phyloP scores from a whole-genome alignment of 2,329 filamentous ascomycete species.

The Diaporthe ilicicola region DNA sequence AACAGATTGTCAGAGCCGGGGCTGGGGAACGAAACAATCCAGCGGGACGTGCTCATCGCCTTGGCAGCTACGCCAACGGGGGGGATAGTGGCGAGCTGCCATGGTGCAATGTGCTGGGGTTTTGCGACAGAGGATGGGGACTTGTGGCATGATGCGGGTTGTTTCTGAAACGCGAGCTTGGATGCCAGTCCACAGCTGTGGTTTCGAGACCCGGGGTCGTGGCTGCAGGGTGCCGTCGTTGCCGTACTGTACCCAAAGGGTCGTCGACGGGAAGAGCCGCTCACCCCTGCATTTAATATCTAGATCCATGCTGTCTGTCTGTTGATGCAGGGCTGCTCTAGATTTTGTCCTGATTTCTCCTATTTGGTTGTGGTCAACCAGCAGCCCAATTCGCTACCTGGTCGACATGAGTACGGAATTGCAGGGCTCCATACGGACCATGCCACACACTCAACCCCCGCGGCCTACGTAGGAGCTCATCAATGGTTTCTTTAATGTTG shows the following conservation, averaged over 20 bases:
- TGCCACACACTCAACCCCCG: background rate
- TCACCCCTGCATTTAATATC: background rate
- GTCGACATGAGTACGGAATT: background rate
- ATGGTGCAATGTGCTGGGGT: constrained; percentile 27
- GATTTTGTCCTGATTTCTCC: background rate
- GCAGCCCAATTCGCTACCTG: background rate
- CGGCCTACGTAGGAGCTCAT: background rate
- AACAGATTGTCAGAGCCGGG: constrained; percentile 2
- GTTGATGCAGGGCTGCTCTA: background rate
- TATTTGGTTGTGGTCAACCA: background rate
- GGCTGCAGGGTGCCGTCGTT: background rate
- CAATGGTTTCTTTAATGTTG: too few species aligned
- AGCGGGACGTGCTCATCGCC: background rate
- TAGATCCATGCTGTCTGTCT: background rate
- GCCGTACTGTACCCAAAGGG: too few species aligned
- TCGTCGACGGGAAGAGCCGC: background rate
- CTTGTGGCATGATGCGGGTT: constrained; percentile 9
- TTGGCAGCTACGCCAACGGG: background rate
- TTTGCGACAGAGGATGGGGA: constrained; percentile 13
- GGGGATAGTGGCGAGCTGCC: background rate
- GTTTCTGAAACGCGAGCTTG: constrained; percentile 10
- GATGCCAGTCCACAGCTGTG: background rate
- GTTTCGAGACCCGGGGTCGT: background rate
- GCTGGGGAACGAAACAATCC: constrained; percentile 5
- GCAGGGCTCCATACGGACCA: background rate